Evolutionary conservation across 805 yeast genomes (phyloP).

Genomic region (Scheffersomyces coipomensis): DNA sequence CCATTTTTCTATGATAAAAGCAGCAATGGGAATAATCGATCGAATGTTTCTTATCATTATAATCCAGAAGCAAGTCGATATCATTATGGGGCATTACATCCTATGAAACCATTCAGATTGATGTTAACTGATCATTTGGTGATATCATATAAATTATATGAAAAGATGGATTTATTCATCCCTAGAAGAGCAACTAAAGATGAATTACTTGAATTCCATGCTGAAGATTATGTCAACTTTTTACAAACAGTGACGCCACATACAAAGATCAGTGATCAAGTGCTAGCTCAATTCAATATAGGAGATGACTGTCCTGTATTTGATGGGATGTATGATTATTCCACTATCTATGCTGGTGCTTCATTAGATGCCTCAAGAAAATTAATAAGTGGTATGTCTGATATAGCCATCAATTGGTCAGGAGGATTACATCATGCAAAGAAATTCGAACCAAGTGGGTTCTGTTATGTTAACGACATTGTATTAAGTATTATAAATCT

Average conservation of each 20-base stretch:
- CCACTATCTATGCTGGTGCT: constrained; percentile 88
- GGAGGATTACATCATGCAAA: constrained; percentile 98
- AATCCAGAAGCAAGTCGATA: constrained; percentile 77
- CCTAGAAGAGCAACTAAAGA: constrained; percentile 81
- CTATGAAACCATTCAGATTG: constrained; percentile 96
- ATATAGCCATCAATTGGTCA: constrained; percentile 93
- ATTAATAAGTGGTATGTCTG: constrained; percentile 80
- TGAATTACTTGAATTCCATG: constrained; percentile 79
- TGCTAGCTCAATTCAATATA: constrained; percentile 72
- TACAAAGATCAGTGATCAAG: constrained; percentile 55
- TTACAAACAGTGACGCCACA: constrained; percentile 77
- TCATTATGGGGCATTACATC: constrained; percentile 92
- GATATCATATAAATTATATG: constrained; percentile 78
- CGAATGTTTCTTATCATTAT: constrained; percentile 82
- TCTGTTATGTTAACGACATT: constrained; percentile 93
- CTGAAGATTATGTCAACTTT: constrained; percentile 82
- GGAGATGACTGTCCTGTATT: constrained; percentile 95
- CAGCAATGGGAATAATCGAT: constrained; percentile 22
- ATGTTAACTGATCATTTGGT: constrained; percentile 93
- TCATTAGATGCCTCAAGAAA: constrained; percentile 90
- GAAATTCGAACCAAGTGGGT: constrained; percentile 90
- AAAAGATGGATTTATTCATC: constrained; percentile 83
- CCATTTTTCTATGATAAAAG: constrained; percentile 29
- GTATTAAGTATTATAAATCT: constrained; percentile 85
- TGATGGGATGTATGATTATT: constrained; percentile 91